Percentiles rank a stretch among this genome's conserved stretches.
Evolutionary conservation across 306 rosid species (phyloP).

Genomic region (Cucumis melo): DNA sequence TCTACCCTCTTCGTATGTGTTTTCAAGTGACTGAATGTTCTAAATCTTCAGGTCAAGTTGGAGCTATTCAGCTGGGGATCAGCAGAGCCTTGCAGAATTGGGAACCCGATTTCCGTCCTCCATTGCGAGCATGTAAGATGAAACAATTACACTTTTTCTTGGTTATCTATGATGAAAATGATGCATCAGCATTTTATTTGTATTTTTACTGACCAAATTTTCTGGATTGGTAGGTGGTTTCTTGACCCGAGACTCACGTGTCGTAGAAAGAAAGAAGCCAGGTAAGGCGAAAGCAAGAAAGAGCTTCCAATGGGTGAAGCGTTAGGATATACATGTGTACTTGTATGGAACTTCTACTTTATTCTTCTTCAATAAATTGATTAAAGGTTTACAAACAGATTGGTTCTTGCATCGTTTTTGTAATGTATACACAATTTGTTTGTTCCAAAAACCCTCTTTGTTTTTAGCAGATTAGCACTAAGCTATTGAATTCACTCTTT

Average conservation of each 20-base stretch:
- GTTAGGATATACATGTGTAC: slow-evolving; percentile 24
- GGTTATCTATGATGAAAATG: neutral
- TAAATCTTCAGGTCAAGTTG: slow-evolving; percentile 68
- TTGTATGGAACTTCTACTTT: slow-evolving; percentile 19
- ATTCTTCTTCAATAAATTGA: neutral
- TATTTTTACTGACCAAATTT: neutral
- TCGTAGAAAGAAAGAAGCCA: slow-evolving; percentile 94
- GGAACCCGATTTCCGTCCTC: slow-evolving; percentile 90
- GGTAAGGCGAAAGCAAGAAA: slow-evolving; percentile 97
- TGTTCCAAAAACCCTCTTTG: neutral
- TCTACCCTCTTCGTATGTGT: neutral
- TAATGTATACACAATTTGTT: neutral
- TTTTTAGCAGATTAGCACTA: neutral
- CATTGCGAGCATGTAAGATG: slow-evolving; percentile 51
- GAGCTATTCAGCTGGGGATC: slow-evolving; percentile 79
- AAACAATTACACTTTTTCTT: neutral
- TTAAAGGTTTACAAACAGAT: neutral
- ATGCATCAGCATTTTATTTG: neutral
- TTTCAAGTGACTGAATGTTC: neutral
- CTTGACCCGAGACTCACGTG: slow-evolving; percentile 84
- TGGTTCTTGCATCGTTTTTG: neutral
- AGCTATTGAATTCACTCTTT: neutral
- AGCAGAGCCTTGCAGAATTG: slow-evolving; percentile 93
- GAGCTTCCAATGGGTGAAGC: slow-evolving; percentile 99
- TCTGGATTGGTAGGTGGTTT: slow-evolving; percentile 48